phyloP scores from a whole-genome alignment of 1,284 basidiomycete species.

The Leucoagaricus sp. region DNA sequence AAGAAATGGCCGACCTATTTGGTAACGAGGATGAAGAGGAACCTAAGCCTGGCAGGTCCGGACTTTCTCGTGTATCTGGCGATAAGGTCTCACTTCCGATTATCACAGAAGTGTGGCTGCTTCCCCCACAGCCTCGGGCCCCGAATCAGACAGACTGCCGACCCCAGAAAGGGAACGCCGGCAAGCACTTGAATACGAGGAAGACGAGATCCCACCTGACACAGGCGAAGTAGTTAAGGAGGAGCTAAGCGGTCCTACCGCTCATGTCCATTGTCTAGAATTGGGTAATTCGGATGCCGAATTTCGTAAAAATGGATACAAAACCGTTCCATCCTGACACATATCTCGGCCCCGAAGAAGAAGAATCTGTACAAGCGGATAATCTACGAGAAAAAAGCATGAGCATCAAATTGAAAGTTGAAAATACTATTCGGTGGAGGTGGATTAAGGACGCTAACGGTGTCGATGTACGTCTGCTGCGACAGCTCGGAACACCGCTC shows the following conservation, averaged over 20 bases:
- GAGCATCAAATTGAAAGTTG: slow-evolving; percentile 83
- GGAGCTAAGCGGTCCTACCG: slow-evolving; percentile 27
- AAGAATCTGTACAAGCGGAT: slow-evolving; percentile 56
- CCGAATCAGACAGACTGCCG: slow-evolving; percentile 65
- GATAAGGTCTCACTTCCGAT: slow-evolving; percentile 7
- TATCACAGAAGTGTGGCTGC: slow-evolving; percentile 25
- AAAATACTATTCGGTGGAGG: slow-evolving; percentile 90
- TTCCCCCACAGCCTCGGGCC: slow-evolving; percentile 54
- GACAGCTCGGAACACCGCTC: neutral
- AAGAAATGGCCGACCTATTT: slow-evolving; percentile 77
- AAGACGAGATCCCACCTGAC: slow-evolving; percentile 60
- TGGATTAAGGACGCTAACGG: slow-evolving; percentile 78
- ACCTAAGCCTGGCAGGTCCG: slow-evolving; percentile 42
- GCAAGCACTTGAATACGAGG: slow-evolving; percentile 77
- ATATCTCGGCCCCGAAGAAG: slow-evolving; percentile 79
- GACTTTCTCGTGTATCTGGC: slow-evolving; percentile 18
- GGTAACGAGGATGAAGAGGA: slow-evolving; percentile 70
- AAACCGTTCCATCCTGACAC: slow-evolving; percentile 82
- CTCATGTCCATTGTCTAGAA: slow-evolving; percentile 44
- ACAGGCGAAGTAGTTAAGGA: slow-evolving; percentile 60
- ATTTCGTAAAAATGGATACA: slow-evolving; percentile 80
- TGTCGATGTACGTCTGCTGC: slow-evolving; percentile 57
- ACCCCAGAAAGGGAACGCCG: slow-evolving; percentile 69
- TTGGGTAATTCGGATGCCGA: slow-evolving; percentile 84
- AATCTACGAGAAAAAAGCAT: slow-evolving; percentile 70